Conservation (phyloP, 148 eudicot genomes). For the Tetragonia tetragonoides region DNA sequence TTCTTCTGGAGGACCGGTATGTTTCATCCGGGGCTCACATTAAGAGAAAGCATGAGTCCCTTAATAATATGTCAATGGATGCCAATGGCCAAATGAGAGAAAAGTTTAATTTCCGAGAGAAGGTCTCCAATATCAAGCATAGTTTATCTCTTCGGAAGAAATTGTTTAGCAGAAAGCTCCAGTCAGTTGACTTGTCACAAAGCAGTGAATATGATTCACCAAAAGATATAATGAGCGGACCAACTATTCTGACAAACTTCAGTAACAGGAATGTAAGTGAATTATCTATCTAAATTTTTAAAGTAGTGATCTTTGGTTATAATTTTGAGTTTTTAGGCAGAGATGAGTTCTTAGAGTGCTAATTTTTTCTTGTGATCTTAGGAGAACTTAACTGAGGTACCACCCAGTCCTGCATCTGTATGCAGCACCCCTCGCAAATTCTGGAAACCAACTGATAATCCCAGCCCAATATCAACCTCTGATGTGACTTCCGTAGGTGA, state of each 20-base stretch:
- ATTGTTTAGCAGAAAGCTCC: conserved; percentile 71
- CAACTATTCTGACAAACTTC: conserved; percentile 47
- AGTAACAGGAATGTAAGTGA: conserved; percentile 61
- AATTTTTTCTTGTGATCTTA: conserved; percentile 28
- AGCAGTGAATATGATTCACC: conserved; percentile 34
- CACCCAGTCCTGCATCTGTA: conserved; percentile 96
- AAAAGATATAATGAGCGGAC: conserved; percentile 54
- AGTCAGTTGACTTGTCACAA: conserved; percentile 46
- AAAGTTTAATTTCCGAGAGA: conserved; percentile 62
- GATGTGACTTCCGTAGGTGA: conserved; percentile 69
- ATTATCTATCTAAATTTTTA: neutral
- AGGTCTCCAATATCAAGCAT: conserved; percentile 63
- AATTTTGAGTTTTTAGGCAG: neutral
- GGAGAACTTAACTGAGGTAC: conserved; percentile 94
- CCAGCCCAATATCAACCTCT: conserved; percentile 58
- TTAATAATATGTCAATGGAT: conserved; percentile 39
- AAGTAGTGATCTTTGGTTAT: conserved; percentile 3
- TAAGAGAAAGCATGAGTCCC: conserved; percentile 77
- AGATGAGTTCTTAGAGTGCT: neutral
- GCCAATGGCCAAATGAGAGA: conserved; percentile 59
- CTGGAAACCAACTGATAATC: conserved; percentile 67
- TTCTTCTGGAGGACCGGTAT: conserved; percentile 87
- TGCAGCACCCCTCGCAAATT: conserved; percentile 70
- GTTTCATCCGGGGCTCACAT: conserved; percentile 75
- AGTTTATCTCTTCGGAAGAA: conserved; percentile 60